Evolutionary conservation across 108 stramenopile species (phyloP), one percentile per base, ranked within the genome.

Genomic region (Epipyxis sp.): DNA sequence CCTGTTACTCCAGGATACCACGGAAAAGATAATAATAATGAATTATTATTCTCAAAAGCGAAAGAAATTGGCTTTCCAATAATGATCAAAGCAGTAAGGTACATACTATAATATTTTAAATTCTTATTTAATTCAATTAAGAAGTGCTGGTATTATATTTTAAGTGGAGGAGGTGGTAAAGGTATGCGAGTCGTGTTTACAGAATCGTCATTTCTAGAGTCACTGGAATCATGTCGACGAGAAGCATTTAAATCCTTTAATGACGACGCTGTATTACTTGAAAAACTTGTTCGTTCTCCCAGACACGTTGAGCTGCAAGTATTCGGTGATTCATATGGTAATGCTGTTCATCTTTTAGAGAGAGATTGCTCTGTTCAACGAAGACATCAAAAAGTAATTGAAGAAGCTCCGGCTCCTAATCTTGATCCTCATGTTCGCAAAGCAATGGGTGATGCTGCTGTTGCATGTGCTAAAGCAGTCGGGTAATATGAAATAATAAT

Each of bases 301-400:
- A 87, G 95, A 27, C 97, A 98, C 80, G 91, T 98, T 77, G 97
- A 96, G 79, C 90, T 98, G 1, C 97, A 98, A 80, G 90, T 95
- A 40, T 88, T 98, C 69, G 94, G 92, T 30, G 97, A 98, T 82
- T 89, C 84, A 32, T 88, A 89, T 10, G 97, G 95, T 6, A 93
- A 95, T 77, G 92, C 91, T 50, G 93, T 96, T 10, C 93, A 96
- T 78, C 87, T 98, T 44, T 91, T 87, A 84, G 97, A 96, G 78
- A 86, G 95, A 44, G 97, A 98, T 85, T 95, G 94, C 81, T 90
- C 89, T 42, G 89, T 96, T 54, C 97, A 98, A 83, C 86, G 97
- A 43, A 88, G 95, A 40, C 94, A 95, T 82, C 97, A 98, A 79
- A 98, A 98, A 84, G 94, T 98, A 29, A 90, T 98, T 68, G 97